phyloP scores from a whole-genome alignment of 1,284 basidiomycete genomes.

The Naganishia cerealis region DNA sequence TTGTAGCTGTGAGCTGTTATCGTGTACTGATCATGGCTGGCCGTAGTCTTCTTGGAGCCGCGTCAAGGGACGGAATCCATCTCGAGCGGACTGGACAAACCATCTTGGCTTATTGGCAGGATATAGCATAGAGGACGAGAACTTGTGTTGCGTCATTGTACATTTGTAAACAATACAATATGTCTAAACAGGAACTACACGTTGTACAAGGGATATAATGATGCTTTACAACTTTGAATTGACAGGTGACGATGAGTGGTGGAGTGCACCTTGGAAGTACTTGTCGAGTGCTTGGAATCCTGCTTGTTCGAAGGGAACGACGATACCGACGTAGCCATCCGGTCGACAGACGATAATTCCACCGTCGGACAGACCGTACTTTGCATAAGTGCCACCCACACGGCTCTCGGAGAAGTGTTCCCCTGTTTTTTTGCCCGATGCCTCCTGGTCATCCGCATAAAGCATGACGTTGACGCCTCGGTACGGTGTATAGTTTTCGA shows the following conservation, averaged over 20 bases:
- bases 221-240: constrained; percentile 26
- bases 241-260: neutral
- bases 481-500: constrained; percentile 40
- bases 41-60: constrained; percentile 52
- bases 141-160: neutral
- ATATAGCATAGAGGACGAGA: neutral
- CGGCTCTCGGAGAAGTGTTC: constrained; percentile 44
- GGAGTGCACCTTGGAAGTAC: constrained; percentile 57
- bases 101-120: constrained; percentile 35
- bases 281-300: constrained; percentile 54
- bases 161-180: constrained; percentile 24
- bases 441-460: constrained; percentile 56
- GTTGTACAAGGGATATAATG: constrained; percentile 27
- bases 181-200: constrained; percentile 10
- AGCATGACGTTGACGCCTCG: constrained; percentile 55
- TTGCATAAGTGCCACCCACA: constrained; percentile 56
- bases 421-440: constrained; percentile 55
- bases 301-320: constrained; percentile 59
- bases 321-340: constrained; percentile 69
- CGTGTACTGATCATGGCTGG: neutral
- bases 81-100: constrained; percentile 30
- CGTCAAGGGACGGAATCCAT: constrained; percentile 41
- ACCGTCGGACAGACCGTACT: constrained; percentile 61
- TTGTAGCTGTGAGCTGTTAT: too few relatives aligned
- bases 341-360: constrained; percentile 68